Conservation (phyloP, 2,329 filamentous ascomycete species). For the Thielaviopsis musarum region DNA sequence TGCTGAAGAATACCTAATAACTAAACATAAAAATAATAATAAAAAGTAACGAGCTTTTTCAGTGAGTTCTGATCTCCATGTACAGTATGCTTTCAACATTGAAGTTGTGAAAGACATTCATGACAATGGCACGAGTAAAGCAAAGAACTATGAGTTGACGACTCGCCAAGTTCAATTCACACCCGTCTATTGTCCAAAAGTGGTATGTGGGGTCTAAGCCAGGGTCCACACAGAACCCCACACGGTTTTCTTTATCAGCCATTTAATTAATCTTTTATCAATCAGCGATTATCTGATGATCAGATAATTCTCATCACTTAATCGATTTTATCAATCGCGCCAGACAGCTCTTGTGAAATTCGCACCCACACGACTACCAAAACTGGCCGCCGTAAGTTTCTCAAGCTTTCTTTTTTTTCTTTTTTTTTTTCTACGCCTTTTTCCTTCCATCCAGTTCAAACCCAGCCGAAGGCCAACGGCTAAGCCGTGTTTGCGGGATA, state of each 20-base stretch:
- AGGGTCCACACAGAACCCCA: not conserved
- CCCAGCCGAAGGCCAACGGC: not conserved
- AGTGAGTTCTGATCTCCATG: too few species aligned
- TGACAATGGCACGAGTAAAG: too few species aligned
- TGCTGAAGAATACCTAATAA: not conserved
- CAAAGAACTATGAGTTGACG: not conserved
- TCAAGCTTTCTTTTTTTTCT: not conserved
- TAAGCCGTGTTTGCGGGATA: not conserved
- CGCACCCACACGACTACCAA: not conserved
- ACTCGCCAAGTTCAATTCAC: not conserved
- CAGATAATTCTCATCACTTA: not conserved
- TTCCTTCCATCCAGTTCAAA: not conserved
- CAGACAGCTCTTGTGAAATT: not conserved
- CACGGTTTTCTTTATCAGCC: not conserved
- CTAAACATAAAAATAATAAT: not conserved
- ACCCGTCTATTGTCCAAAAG: not conserved
- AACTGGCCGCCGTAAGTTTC: not conserved
- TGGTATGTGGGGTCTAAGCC: not conserved
- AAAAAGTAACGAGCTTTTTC: too few species aligned
- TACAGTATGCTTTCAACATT: too few species aligned
- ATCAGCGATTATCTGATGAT: conserved; percentile 6
- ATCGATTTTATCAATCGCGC: conserved; percentile 3
- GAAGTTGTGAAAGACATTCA: too few species aligned
- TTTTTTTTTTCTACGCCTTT: not conserved
- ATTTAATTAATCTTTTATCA: not conserved